Evolutionary conservation across 495 filamentous ascomycete genomes (phyloP), one percentile per base, ranked within the genome.

Genomic region (Trichodelitschia bisporula): DNA sequence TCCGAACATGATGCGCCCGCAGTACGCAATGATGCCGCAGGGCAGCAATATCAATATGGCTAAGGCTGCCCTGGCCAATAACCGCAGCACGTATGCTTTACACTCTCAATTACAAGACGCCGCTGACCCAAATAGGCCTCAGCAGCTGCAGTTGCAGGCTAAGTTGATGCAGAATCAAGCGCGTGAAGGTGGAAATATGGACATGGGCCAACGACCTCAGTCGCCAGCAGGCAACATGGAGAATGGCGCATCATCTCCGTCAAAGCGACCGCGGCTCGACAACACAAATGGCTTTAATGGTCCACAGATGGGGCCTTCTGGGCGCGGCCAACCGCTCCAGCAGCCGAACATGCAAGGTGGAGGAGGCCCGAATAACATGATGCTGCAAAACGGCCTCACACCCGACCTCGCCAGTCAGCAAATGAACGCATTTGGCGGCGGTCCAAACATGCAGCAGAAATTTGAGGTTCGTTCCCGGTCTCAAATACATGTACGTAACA

Each of bases 241-340:
- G 25, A 90, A 90, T 25, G 89, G 90, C 43, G 78, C 78, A 18
- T 76, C 80, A 4, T 93, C 86, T 15, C 84, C 86, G 32, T n/a
- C n/a, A n/a, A 97, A 97, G 55, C 62, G 86, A 43, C 73, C 70
- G n/a, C 77, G 84, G 21, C 61, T 93, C 23, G 86, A 92, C 35
- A 64, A 64, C n/a, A n/a, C n/a, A 38, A 64, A 61, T 23, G 58
- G 59, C 15, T 74, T 73, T 43, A 77, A 76, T 42, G 68, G 69
- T 34, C 73, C 71, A 40, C 67, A 66, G 29, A 73, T 90, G 59
- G 72, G 73, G 49, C 71, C 66, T 21, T 80, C 78, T 50, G 80
- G 76, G 41, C 67, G 74, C 39, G 63, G 62, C 50, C 76, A 72
- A 46, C 69, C 75, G 58, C 68, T 56, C 20, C 44, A 39, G 35